Conservation (phyloP, 2,329 filamentous ascomycete species). For the Tolypocladium album region DNA sequence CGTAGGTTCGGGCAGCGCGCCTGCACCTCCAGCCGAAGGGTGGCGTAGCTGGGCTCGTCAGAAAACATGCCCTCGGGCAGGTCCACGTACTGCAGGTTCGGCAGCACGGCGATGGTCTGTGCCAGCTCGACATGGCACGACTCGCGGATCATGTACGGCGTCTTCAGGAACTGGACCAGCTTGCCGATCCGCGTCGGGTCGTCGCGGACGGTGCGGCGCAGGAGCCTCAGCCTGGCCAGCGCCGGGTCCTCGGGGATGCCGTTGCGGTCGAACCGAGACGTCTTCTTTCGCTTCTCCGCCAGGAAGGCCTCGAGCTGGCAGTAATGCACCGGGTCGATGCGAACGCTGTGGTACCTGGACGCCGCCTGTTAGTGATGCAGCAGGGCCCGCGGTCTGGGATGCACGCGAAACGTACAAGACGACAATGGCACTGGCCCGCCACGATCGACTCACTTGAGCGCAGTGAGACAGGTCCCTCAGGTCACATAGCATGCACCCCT, state of each 20-base stretch:
- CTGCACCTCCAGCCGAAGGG: conserved; percentile 75
- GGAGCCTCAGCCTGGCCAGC: conserved; percentile 61
- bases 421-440: conserved; percentile 44
- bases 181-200: conserved; percentile 58
- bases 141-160: conserved; percentile 91
- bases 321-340: conserved; percentile 91
- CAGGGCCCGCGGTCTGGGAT: not conserved
- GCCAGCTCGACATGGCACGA: conserved; percentile 76
- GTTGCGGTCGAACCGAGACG: conserved; percentile 63
- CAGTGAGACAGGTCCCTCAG: conserved; percentile 79
- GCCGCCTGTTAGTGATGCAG: not conserved
- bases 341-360: conserved; percentile 71
- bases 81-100: conserved; percentile 81
- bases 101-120: conserved; percentile 72
- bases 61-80: conserved; percentile 79
- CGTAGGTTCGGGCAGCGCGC: conserved; percentile 72
- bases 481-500: conserved; percentile 89
- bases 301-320: conserved; percentile 78
- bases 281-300: conserved; percentile 66
- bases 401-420: conserved; percentile 45
- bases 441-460: conserved; percentile 61
- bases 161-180: conserved; percentile 70
- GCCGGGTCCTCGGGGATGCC: conserved; percentile 73
- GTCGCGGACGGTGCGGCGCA: conserved; percentile 74
- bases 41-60: conserved; percentile 65